A percentile compares a stretch with the other conserved stretches of the same genome.
Evolutionary conservation across 2,329 filamentous ascomycete genomes (phyloP).

Genomic region (Aspergillus sp.): DNA sequence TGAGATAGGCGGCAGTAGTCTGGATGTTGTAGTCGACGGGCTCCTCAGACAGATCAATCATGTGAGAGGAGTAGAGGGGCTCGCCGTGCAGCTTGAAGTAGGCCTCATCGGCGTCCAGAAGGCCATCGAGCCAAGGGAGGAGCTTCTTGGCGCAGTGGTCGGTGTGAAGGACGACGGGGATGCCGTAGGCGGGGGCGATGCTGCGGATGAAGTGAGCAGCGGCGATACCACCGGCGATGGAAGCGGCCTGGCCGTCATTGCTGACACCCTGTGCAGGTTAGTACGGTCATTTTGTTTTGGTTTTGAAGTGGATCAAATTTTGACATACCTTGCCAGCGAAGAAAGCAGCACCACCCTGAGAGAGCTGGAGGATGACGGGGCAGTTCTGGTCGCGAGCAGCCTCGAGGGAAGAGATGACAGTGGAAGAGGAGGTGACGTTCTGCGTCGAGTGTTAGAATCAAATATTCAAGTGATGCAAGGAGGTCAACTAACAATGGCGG

Average conservation of each 20-base stretch:
- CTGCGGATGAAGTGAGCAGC: slow-evolving; percentile 91
- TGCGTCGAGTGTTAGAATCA: slow-evolving; percentile 22
- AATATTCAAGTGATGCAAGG: background rate
- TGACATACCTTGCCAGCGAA: slow-evolving; percentile 76
- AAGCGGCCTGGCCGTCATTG: slow-evolving; percentile 82
- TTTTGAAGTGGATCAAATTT: background rate
- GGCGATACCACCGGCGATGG: slow-evolving; percentile 82
- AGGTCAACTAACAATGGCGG: slow-evolving; percentile 64
- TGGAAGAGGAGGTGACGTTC: slow-evolving; percentile 93
- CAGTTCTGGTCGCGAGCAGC: slow-evolving; percentile 89
- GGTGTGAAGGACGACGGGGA: slow-evolving; percentile 92
- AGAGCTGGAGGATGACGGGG: slow-evolving; percentile 90
- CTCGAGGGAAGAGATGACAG: slow-evolving; percentile 83
- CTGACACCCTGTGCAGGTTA: slow-evolving; percentile 60
- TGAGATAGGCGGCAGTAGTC: slow-evolving; percentile 89
- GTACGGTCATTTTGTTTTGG: background rate
- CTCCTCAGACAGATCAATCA: slow-evolving; percentile 98
- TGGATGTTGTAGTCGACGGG: slow-evolving; percentile 83
- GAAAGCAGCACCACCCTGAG: slow-evolving; percentile 90
- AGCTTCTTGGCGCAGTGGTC: slow-evolving; percentile 99
- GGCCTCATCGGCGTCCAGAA: slow-evolving; percentile 89
- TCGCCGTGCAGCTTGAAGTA: slow-evolving; percentile 93
- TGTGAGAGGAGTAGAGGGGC: slow-evolving; percentile 94
- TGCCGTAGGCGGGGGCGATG: slow-evolving; percentile 80
- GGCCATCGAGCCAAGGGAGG: slow-evolving; percentile 93